Conservation (phyloP, 1,139 yeast species). For the Sugiyamaella sp. region DNA sequence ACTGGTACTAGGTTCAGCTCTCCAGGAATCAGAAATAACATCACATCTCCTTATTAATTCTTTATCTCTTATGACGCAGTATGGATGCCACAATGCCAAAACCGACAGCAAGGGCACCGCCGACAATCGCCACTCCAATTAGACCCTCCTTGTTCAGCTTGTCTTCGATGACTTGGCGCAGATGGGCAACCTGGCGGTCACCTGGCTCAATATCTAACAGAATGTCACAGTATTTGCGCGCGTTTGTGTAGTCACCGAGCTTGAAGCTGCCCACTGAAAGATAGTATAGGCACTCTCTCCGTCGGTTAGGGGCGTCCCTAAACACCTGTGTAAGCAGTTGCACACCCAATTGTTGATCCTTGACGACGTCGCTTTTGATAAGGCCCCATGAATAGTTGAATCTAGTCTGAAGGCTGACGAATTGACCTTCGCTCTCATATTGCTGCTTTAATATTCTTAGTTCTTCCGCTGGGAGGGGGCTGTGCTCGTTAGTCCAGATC, state of each 20-base stretch:
- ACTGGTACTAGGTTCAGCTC: too few species aligned
- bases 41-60: too few species aligned
- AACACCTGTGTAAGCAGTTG: constrained; percentile 73
- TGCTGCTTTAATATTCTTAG: constrained; percentile 75
- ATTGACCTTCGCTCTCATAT: constrained; percentile 78
- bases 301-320: constrained; percentile 75
- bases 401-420: constrained; percentile 76
- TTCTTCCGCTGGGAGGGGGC: constrained; percentile 75
- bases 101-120: constrained; percentile 83
- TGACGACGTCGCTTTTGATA: constrained; percentile 63
- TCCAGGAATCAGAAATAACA: too few species aligned
- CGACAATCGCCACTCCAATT: constrained; percentile 82
- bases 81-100: constrained; percentile 69
- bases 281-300: constrained; percentile 89
- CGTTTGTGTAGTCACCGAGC: constrained; percentile 82
- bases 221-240: constrained; percentile 82
- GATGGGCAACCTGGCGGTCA: constrained; percentile 71
- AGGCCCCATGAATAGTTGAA: constrained; percentile 98
- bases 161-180: constrained; percentile 79
- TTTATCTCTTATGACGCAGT: constrained; percentile 43
- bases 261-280: constrained; percentile 86
- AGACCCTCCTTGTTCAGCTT: constrained; percentile 80
- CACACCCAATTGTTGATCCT: constrained; percentile 78
- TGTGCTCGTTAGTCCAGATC: constrained; percentile 41
- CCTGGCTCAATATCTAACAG: constrained; percentile 79